Evolutionary conservation across 2,329 filamentous ascomycete genomes (phyloP).

Genomic region (Cladophialophora yegresii): DNA sequence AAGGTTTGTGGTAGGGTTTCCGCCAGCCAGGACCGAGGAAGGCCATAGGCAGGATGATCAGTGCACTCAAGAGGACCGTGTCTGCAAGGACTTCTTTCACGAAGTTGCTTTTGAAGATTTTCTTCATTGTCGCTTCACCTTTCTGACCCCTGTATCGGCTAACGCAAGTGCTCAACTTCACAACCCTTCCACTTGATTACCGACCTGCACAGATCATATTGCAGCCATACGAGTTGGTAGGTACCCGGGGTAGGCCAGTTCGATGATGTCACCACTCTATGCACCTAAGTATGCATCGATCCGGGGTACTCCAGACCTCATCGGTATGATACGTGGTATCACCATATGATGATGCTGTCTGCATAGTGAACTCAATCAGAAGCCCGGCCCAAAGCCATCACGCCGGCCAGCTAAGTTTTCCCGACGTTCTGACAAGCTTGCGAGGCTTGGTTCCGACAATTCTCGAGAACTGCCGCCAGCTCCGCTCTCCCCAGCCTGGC

Average conservation of each 20-base stretch:
- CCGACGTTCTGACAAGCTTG: neutral
- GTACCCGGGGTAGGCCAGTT: neutral
- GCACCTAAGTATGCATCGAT: neutral
- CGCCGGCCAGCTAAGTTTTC: neutral
- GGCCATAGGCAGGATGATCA: neutral
- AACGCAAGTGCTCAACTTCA: neutral
- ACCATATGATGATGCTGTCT: no score
- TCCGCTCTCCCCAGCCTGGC: no score
- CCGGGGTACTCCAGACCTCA: no score
- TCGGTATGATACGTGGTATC: no score
- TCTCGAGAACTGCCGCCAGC: no score
- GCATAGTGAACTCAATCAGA: neutral
- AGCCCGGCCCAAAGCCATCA: neutral
- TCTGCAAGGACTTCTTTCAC: neutral
- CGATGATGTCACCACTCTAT: neutral
- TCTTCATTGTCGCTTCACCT: neutral
- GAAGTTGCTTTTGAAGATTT: neutral
- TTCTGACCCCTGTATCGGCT: neutral
- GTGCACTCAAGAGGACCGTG: neutral
- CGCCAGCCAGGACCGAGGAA: neutral
- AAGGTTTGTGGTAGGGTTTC: neutral
- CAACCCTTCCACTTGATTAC: neutral
- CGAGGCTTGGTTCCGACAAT: no score
- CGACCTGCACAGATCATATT: neutral
- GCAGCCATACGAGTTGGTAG: neutral